Percentiles rank a stretch among this genome's conserved stretches.
Evolutionary conservation across 495 filamentous ascomycete genomes (phyloP).

Genomic region (Penicillium salamii): DNA sequence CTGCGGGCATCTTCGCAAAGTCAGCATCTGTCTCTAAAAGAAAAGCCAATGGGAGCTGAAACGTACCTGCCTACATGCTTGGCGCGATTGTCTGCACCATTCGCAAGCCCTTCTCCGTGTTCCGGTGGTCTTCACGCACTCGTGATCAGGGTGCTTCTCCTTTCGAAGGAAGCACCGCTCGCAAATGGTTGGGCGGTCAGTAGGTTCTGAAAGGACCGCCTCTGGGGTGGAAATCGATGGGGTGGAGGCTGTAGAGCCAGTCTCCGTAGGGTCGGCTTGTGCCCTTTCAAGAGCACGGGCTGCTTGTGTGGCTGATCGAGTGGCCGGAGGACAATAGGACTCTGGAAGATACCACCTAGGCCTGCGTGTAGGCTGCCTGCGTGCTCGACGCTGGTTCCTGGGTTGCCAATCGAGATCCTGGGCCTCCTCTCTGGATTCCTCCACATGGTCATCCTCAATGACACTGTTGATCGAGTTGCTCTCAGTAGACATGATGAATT

Average conservation of each 20-base stretch:
- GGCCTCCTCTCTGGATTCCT: not conserved
- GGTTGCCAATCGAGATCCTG: no score
- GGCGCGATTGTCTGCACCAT: not conserved
- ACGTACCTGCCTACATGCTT: not conserved
- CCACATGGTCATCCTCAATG: not conserved
- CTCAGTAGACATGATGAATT: not conserved
- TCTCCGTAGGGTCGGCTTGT: no score
- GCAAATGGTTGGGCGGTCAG: not conserved
- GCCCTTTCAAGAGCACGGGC: no score
- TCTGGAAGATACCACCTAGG: no score
- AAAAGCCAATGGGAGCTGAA: no score
- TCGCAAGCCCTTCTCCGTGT: not conserved
- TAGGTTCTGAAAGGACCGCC: no score
- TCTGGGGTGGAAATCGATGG: no score
- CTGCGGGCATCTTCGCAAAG: not conserved
- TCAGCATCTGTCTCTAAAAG: not conserved
- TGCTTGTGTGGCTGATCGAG: no score
- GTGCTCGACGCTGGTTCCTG: no score
- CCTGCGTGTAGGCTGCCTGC: no score
- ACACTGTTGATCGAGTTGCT: not conserved
- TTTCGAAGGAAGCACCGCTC: conserved; percentile 11
- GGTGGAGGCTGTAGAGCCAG: no score
- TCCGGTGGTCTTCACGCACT: not conserved
- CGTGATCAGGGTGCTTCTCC: not conserved
- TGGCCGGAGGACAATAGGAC: no score